A percentile compares a stretch with the other conserved stretches of the same genome.
phyloP scores from a whole-genome alignment of 2,329 filamentous ascomycete species.

The Massarina eburnea region DNA sequence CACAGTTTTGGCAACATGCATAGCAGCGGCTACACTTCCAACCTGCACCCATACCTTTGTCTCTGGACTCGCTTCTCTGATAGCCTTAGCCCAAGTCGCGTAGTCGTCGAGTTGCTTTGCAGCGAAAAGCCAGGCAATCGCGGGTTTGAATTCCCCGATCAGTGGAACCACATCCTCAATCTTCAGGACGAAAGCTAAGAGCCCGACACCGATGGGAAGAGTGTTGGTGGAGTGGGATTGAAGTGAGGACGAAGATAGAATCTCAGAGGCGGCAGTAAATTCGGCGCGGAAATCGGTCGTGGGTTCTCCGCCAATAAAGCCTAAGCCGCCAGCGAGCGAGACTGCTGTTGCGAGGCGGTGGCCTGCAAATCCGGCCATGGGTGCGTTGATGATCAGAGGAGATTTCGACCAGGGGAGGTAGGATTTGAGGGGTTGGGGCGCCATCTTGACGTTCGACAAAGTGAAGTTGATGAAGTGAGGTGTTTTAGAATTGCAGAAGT shows the following conservation, averaged over 20 bases:
- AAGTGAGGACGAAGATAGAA: conserved; percentile 10
- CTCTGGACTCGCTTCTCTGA: conserved; percentile 34
- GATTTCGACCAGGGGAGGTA: conserved; percentile 55
- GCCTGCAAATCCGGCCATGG: conserved; percentile 66
- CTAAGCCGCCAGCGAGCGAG: conserved; percentile 54
- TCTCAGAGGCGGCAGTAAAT: conserved; percentile 25
- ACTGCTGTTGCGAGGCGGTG: conserved; percentile 62
- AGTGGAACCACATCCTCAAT: conserved; percentile 54
- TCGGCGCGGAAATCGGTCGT: conserved; percentile 33
- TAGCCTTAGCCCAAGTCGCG: conserved; percentile 35
- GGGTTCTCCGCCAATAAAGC: conserved; percentile 47
- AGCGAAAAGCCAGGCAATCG: conserved; percentile 69
- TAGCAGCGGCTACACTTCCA: conserved; percentile 60
- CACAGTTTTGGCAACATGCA: conserved; percentile 53
- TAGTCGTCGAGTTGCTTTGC: conserved; percentile 49
- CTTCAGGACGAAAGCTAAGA: conserved; percentile 55
- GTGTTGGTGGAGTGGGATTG: conserved; percentile 8
- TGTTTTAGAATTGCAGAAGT: too few species aligned
- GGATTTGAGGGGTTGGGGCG: conserved; percentile 9
- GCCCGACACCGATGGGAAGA: conserved; percentile 61
- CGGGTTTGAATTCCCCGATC: conserved; percentile 56
- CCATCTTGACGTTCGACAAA: conserved; percentile 15
- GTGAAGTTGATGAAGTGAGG: not conserved
- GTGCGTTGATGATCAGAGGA: conserved; percentile 64
- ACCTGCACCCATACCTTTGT: conserved; percentile 62